Evolutionary conservation across 2,329 filamentous ascomycete genomes (phyloP).

Genomic region (Penicillium polonicum): DNA sequence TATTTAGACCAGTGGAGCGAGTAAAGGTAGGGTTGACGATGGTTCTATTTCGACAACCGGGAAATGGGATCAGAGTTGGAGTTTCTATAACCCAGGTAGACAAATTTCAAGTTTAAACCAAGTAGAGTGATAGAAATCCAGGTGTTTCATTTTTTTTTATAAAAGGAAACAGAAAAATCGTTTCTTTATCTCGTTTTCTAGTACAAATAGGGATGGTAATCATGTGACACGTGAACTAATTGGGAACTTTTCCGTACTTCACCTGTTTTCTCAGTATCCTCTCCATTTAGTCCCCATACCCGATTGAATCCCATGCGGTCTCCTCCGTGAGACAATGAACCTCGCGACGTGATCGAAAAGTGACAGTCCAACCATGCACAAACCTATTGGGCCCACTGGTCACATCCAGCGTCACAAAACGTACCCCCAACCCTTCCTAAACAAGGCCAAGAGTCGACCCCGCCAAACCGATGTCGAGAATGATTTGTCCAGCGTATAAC

Average conservation of each 20-base stretch:
- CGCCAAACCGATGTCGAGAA: neutral
- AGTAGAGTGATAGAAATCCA: neutral
- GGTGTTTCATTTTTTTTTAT: neutral
- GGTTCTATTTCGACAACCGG: neutral
- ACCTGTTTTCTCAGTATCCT: neutral
- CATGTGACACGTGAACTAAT: neutral
- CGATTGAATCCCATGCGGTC: neutral
- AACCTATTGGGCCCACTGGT: too few relatives aligned
- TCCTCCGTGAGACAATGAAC: neutral
- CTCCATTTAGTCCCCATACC: neutral
- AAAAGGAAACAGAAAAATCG: too few relatives aligned
- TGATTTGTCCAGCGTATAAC: neutral
- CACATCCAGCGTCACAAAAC: neutral
- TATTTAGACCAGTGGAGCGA: neutral
- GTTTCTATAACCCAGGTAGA: neutral
- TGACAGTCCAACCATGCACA: neutral
- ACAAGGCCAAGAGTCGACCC: neutral
- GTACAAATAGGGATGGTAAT: too few relatives aligned
- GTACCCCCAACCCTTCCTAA: rapidly evolving
- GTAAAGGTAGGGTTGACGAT: too few relatives aligned
- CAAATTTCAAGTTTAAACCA: neutral
- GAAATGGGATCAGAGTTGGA: neutral
- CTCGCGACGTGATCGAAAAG: neutral
- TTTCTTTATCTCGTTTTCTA: too few relatives aligned
- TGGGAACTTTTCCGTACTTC: neutral